Base-by-base conservation (phyloP, 2,329 filamentous ascomycete genomes). In the Penicillium concentricum region DNA sequence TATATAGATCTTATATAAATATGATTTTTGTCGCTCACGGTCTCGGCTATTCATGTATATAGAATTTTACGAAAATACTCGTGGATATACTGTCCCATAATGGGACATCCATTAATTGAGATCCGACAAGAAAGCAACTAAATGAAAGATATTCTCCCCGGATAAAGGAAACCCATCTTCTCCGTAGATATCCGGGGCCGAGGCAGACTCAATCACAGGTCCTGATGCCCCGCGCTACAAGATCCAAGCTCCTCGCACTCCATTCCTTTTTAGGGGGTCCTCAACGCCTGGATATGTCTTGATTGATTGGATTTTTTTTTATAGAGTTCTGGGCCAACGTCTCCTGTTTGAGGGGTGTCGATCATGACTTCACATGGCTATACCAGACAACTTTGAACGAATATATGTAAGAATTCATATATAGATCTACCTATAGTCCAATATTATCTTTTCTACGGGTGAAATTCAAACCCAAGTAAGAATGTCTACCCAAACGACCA, bases 341-440 rank as follows among this genome's bases (percentile, higher is more conserved):
- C 12, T 35, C 18, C 35, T 26, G 7, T 20, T 47, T 41, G 8
- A 16, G 51, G n/a, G 18, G 13, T 20, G 42, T 26, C 34, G 51
- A 54, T 54, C 51, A 54, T 54, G 43, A 42, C 51, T 42, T 54
- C 35, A 54, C 51, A 39, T 53, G 15, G 16, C 18, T 30, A 41
- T 42, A n/a, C 16, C 3, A 28, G 28, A 12, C 32, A 38, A 26
- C 10, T 20, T 37, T 30, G 34, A 20, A 24, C 26, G n/a, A 18
- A 44, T 16, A n/a, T n/a, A 30, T 5, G 22, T 53, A 53, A 53
- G 24, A 44, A 53, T 39, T 5, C 9, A 10, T 26, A 5, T 16
- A 6, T 16, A 39, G 4, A 20, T 20, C 34, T 24, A 3, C 30
- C 7, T 10, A 13, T 26, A 44, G 16, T 1, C 1, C 37, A 43